Evolutionary conservation across 768 basidiomycete genomes (phyloP).

Genomic region (Suillus luteus): DNA sequence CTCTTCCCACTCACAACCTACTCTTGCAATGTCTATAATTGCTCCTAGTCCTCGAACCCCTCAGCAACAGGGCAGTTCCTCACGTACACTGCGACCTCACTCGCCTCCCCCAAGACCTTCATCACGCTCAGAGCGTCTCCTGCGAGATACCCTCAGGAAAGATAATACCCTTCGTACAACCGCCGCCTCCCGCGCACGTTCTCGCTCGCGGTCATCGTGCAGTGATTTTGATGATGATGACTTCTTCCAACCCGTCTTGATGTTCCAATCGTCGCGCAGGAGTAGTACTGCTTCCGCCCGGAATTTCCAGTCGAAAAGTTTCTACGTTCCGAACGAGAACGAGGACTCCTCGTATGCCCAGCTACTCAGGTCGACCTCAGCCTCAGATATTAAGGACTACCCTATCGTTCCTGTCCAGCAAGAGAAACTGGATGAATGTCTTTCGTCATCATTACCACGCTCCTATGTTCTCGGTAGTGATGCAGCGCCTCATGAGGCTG

Average conservation of each 20-base stretch:
- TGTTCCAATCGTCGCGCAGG: constrained; percentile 24
- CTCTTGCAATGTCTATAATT: constrained; percentile 39
- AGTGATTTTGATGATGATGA: constrained; percentile 32
- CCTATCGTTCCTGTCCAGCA: constrained; percentile 15
- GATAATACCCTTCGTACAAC: constrained; percentile 42
- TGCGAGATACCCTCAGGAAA: constrained; percentile 58
- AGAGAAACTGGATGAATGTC: constrained; percentile 26
- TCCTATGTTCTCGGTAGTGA: constrained; percentile 21
- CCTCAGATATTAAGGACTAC: constrained; percentile 22
- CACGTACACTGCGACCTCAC: constrained; percentile 11
- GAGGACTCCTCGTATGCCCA: constrained; percentile 28
- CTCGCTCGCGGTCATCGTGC: constrained; percentile 27
- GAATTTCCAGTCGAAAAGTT: constrained; percentile 16
- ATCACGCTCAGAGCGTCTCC: constrained; percentile 55
- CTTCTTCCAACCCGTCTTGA: constrained; percentile 31
- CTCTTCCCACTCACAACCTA: constrained; percentile 27
- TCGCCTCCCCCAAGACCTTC: constrained; percentile 41
- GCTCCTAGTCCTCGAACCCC: constrained; percentile 20
- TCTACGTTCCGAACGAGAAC: constrained; percentile 38
- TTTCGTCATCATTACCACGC: constrained; percentile 20
- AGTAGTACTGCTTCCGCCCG: constrained; percentile 23
- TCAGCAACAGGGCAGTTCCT: constrained; percentile 13
- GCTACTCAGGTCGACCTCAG: constrained; percentile 29
- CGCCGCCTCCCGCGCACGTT: constrained; percentile 21
- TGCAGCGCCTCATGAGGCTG: constrained; percentile 53